Evolutionary conservation across 2,329 filamentous ascomycete species (phyloP).

Genomic region (Aaosphaeria arxii): DNA sequence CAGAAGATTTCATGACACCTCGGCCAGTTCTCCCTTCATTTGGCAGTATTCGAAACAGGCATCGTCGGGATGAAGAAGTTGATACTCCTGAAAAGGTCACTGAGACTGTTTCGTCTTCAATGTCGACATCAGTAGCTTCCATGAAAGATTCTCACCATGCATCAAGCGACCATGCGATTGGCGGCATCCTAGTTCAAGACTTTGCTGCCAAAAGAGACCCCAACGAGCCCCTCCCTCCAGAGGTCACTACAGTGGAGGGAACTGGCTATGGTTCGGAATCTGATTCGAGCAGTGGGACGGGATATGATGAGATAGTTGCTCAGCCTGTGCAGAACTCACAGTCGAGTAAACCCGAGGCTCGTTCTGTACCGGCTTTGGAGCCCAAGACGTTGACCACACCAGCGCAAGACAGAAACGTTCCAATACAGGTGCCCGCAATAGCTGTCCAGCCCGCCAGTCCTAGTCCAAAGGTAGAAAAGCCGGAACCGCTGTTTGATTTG

Average conservation of each 20-base stretch:
- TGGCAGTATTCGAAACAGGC: slow-evolving; percentile 68
- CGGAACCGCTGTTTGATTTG: slow-evolving; percentile 16
- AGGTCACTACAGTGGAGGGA: slow-evolving; percentile 68
- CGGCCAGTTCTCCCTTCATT: slow-evolving; percentile 71
- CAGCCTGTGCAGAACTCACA: neutral
- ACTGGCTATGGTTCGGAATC: slow-evolving; percentile 63
- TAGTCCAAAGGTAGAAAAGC: slow-evolving; percentile 18
- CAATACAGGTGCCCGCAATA: slow-evolving; percentile 27
- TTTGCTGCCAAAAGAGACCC: slow-evolving; percentile 47
- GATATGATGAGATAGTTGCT: neutral
- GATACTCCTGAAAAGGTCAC: slow-evolving; percentile 53
- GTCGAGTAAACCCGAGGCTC: neutral
- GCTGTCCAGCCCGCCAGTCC: slow-evolving; percentile 35
- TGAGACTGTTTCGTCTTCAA: slow-evolving; percentile 40
- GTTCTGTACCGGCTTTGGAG: slow-evolving; percentile 11
- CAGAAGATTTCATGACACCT: slow-evolving; percentile 67
- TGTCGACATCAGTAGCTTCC: slow-evolving; percentile 30
- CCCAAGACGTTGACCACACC: slow-evolving; percentile 26
- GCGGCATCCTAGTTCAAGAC: slow-evolving; percentile 55
- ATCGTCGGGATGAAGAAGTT: slow-evolving; percentile 44
- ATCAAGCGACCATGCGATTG: slow-evolving; percentile 61
- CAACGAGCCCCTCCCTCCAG: slow-evolving; percentile 64
- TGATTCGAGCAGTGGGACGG: slow-evolving; percentile 29
- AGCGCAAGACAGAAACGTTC: slow-evolving; percentile 9
- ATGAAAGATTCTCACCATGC: slow-evolving; percentile 43